A percentile compares a stretch with the other conserved stretches of the same genome.
These are phyloP conservation scores for Deuterostichococcus epilithicus DNA, from an alignment of 139 green algal genomes.

Conservation along the genomic window DNA sequence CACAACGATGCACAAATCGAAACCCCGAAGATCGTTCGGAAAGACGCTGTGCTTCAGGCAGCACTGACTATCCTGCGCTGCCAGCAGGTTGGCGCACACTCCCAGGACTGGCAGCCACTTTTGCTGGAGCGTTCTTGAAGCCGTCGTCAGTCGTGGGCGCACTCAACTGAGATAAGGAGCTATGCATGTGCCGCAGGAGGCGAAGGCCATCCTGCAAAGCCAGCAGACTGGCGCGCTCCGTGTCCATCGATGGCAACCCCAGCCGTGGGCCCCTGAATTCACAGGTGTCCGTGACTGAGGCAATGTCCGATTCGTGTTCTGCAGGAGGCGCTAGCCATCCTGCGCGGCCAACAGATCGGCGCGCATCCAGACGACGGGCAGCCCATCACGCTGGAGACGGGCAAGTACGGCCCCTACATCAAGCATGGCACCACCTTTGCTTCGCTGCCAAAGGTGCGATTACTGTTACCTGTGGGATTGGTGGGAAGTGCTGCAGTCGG, in stretches of 20 bases:
- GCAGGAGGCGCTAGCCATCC: neutral
- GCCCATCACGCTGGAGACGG: neutral
- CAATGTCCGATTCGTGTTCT: neutral
- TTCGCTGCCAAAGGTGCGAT: slow-evolving; percentile 20
- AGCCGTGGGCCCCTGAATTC: neutral
- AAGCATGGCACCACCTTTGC: slow-evolving; percentile 26
- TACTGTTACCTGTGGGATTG: neutral
- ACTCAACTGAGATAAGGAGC: too few relatives aligned
- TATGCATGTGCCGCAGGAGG: too few relatives aligned
- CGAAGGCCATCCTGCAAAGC: neutral
- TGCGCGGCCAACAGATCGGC: neutral
- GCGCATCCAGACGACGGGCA: slow-evolving; percentile 2
- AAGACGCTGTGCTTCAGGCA: too few relatives aligned
- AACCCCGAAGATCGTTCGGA: too few relatives aligned
- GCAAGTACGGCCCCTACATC: slow-evolving; percentile 35
- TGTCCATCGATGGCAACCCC: neutral
- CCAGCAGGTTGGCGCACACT: too few relatives aligned
- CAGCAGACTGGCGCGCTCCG: neutral
- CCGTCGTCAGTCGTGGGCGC: too few relatives aligned
- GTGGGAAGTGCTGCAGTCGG: too few relatives aligned
- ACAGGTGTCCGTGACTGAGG: neutral
- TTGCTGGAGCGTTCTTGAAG: too few relatives aligned
- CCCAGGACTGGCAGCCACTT: too few relatives aligned
- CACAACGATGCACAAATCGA: too few relatives aligned
- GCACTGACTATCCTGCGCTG: too few relatives aligned